Evolutionary conservation across 2,329 filamentous ascomycete genomes (phyloP).

Genomic region (Phialophora expanda): DNA sequence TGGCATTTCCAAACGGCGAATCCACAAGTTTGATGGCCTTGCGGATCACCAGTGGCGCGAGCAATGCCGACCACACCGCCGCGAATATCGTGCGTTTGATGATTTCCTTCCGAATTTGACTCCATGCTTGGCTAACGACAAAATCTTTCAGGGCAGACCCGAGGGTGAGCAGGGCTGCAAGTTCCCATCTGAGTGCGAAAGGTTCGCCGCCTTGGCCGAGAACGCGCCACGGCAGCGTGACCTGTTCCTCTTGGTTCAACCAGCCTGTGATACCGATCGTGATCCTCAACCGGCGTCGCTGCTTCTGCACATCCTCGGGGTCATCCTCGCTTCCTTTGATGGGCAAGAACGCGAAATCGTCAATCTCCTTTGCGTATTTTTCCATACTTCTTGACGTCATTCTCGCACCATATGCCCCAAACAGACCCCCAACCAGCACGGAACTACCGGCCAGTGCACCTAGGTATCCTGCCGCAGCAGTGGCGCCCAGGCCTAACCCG

Average conservation of each 20-base stretch:
- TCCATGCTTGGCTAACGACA: slow-evolving; percentile 74
- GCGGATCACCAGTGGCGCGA: slow-evolving; percentile 64
- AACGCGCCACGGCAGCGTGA: slow-evolving; percentile 71
- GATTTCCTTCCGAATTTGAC: slow-evolving; percentile 69
- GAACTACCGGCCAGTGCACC: slow-evolving; percentile 70
- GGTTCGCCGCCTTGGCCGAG: slow-evolving; percentile 68
- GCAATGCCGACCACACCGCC: slow-evolving; percentile 51
- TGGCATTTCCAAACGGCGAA: slow-evolving; percentile 74
- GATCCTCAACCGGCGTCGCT: slow-evolving; percentile 66
- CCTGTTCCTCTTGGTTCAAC: slow-evolving; percentile 68
- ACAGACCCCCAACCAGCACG: slow-evolving; percentile 74
- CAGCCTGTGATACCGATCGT: slow-evolving; percentile 78
- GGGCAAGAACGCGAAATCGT: slow-evolving; percentile 78
- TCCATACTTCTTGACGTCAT: slow-evolving; percentile 81
- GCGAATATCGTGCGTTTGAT: slow-evolving; percentile 72
- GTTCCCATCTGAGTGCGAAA: slow-evolving; percentile 77
- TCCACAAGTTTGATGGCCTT: slow-evolving; percentile 68
- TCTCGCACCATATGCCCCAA: slow-evolving; percentile 77
- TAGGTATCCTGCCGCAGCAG: slow-evolving; percentile 57
- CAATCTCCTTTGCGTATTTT: slow-evolving; percentile 74
- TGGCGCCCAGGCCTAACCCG: slow-evolving; percentile 61
- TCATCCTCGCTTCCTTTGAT: slow-evolving; percentile 49
- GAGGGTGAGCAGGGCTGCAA: slow-evolving; percentile 71
- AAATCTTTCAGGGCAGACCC: slow-evolving; percentile 72
- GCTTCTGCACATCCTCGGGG: slow-evolving; percentile 36